Conservation (phyloP, 2,329 filamentous ascomycete genomes). For the Emmonsia crescens region DNA sequence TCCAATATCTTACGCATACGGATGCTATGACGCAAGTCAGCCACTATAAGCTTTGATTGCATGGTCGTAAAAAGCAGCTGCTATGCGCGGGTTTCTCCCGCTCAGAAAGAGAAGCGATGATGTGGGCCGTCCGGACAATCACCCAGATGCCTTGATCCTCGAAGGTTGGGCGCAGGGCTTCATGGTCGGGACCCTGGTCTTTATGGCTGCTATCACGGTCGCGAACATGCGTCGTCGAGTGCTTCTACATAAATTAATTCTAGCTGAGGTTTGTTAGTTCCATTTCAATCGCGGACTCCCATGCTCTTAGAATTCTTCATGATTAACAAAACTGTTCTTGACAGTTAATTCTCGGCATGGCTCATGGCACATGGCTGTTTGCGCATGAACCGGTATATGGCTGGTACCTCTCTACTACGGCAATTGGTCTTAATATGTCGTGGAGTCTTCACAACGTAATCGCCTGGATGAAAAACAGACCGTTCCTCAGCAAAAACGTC, state of each 20-base stretch:
- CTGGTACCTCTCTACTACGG: slow-evolving; percentile 53
- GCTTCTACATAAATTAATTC: slow-evolving; percentile 41
- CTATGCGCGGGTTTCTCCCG: slow-evolving; percentile 1
- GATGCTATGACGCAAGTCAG: background rate
- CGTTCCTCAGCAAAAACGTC: slow-evolving; percentile 43
- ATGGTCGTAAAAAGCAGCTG: background rate
- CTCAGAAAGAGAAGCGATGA: background rate
- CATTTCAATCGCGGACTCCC: background rate
- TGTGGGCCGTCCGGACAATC: slow-evolving; percentile 9
- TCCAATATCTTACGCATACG: background rate
- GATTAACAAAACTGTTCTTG: background rate
- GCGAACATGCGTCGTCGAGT: slow-evolving; percentile 40
- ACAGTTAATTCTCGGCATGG: slow-evolving; percentile 45
- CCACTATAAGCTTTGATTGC: background rate
- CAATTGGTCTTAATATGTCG: slow-evolving; percentile 50
- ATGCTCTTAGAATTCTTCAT: background rate
- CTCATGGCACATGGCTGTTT: slow-evolving; percentile 51
- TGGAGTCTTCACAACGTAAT: slow-evolving; percentile 57
- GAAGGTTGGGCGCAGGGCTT: slow-evolving; percentile 41
- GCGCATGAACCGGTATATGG: slow-evolving; percentile 45
- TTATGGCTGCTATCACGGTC: slow-evolving; percentile 40
- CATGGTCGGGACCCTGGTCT: slow-evolving; percentile 39
- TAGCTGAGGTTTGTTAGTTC: slow-evolving; percentile 33
- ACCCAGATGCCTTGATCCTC: slow-evolving; percentile 28
- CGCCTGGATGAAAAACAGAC: slow-evolving; percentile 56